These are phyloP conservation scores for Metschnikowia corniflorae DNA, from an alignment of 805 yeast genomes.

Conservation along the genomic window DNA sequence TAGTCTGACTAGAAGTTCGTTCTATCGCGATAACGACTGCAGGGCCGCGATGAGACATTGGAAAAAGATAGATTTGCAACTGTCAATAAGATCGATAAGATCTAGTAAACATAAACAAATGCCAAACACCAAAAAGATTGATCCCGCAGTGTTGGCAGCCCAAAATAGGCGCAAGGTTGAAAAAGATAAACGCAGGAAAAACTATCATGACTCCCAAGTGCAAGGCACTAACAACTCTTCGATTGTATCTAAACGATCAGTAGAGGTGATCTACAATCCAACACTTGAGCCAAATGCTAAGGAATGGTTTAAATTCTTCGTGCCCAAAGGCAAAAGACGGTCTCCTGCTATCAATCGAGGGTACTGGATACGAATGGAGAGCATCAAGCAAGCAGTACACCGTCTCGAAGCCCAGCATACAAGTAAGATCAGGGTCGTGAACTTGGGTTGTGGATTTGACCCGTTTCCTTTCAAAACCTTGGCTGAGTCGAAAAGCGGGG, in stretches of 20 bases:
- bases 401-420: constrained; percentile 37
- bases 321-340: constrained; percentile 59
- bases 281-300: constrained; percentile 31
- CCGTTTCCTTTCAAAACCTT: constrained; percentile 41
- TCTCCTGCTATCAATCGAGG: constrained; percentile 83
- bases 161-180: constrained; percentile 27
- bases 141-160: constrained; percentile 11
- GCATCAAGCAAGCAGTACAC: constrained; percentile 52
- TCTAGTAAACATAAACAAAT: too few species aligned
- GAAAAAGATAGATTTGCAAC: constrained; percentile 1
- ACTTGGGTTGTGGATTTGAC: constrained; percentile 75
- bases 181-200: constrained; percentile 45
- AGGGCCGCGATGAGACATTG: constrained; percentile 3
- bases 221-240: constrained; percentile 85
- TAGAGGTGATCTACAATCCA: constrained; percentile 54
- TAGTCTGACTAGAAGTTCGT: too few species aligned
- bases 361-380: constrained; percentile 76
- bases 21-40: constrained; percentile 6
- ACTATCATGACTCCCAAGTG: constrained; percentile 61
- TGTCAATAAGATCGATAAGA: too few species aligned
- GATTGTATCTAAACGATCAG: constrained; percentile 78
- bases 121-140: too few species aligned
- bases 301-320: constrained; percentile 65
- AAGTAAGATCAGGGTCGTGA: constrained; percentile 44
- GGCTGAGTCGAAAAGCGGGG: constrained; percentile 14